Percentiles rank a stretch among this genome's conserved stretches.
Conservation (phyloP, 805 yeast genomes). For the Lachancea cidri region DNA sequence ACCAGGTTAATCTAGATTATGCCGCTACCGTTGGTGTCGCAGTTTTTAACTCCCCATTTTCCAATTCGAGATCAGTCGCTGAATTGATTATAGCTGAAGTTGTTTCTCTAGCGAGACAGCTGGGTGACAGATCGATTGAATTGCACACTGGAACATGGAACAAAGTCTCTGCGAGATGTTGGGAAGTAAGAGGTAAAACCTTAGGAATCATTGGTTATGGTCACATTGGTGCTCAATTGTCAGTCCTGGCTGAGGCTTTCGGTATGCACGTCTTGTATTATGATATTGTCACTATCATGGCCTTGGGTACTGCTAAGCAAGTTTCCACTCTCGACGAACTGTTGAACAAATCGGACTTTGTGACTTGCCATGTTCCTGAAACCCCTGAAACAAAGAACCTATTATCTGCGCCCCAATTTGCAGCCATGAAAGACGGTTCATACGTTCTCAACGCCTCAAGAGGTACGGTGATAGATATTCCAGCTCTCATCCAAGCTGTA, state of each 20-base stretch:
- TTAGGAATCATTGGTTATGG: conserved; percentile 97
- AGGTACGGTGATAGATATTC: conserved; percentile 96
- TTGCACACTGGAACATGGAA: conserved; percentile 97
- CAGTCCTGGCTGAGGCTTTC: conserved; percentile 94
- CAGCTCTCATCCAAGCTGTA: conserved; percentile 87
- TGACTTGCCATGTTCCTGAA: conserved; percentile 92
- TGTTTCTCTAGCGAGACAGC: conserved; percentile 89
- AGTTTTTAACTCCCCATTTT: conserved; percentile 97
- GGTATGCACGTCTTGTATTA: conserved; percentile 96
- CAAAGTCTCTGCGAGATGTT: conserved; percentile 89
- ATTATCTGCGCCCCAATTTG: conserved; percentile 84
- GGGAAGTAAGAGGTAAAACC: conserved; percentile 99
- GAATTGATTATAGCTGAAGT: conserved; percentile 95
- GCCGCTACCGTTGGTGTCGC: conserved; percentile 94
- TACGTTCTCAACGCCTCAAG: conserved; percentile 94
- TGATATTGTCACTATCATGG: conserved; percentile 89
- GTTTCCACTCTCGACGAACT: conserved; percentile 80
- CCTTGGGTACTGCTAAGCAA: conserved; percentile 94
- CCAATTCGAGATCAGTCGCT: conserved; percentile 97
- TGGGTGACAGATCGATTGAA: conserved; percentile 95
- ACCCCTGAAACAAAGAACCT: conserved; percentile 87
- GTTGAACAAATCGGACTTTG: conserved; percentile 76
- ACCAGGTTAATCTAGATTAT: conserved; percentile 88
- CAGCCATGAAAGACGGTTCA: conserved; percentile 94
- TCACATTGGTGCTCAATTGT: conserved; percentile 95